Base-by-base conservation (phyloP, 371 early-diverging fungal genomes). In the Batkoa obscura region DNA sequence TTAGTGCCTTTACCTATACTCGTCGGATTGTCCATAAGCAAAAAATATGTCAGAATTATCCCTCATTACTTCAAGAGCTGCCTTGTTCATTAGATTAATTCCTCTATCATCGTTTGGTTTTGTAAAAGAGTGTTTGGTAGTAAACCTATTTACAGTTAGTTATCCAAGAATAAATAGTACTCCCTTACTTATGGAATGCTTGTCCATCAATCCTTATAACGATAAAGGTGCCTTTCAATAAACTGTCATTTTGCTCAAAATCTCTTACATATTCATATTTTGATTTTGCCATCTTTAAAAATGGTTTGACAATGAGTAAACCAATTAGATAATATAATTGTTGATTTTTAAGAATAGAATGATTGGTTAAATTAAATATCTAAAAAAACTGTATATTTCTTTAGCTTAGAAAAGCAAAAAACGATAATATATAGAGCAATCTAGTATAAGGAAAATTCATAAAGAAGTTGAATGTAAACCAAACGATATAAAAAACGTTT, bases 141-240 rank as follows among this genome's bases (percentile, higher is more conserved):
- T 80, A 67, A 96, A 96, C 55, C 84, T 81, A 58, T 2, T 23
- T 23, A 23, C 23, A 23, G 36, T 17, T 0, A 37, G 32, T 45
- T 45, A 45, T 5, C 12, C 12, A 45, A 13, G 4, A 15, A 45
- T 15, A 45, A 12, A 6, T 4, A 6, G 23, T 15, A 12, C 45
- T 4, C 23, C 12, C 23, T 45, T 72, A 80, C 81, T 75, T 75
- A 66, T 90, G 90, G 67, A 96, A 96, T 39, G 83, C 80, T 62
- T 88, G 84, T 6, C 97, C 97, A 61, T 96, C 97, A 42, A 96
- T 72, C 49, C 95, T 83, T 38, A 94, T 88, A 31, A 92, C 90
- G 32, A 94, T 67, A 73, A 75, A 94, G 42, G 88, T 88, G 58
- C 81, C 81, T 9, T 83, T 85, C 34, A 94, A 70, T 31, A 93